phyloP scores from a whole-genome alignment of 2,329 filamentous ascomycete genomes.

The Piedraia hortae region DNA sequence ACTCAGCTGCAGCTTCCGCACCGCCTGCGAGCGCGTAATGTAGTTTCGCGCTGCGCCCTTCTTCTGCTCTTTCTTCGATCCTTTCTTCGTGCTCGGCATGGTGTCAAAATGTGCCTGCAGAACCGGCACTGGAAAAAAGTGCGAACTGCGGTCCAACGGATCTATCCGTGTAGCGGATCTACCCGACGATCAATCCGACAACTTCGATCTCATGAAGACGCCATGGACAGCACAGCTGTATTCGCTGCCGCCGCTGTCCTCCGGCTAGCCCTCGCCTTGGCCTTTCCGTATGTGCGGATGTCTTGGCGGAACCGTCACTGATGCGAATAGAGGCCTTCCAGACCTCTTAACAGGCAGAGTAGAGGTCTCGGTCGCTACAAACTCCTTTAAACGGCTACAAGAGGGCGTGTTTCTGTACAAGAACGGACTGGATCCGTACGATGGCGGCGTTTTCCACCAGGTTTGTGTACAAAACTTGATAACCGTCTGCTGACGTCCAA shows the following conservation, averaged over 20 bases:
- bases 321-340: too few relatives aligned
- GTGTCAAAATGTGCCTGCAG: not conserved
- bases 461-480: constrained; percentile 11
- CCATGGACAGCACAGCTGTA: constrained; percentile 22
- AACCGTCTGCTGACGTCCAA: constrained; percentile 16
- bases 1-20: constrained; percentile 92
- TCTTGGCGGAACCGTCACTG: too few relatives aligned
- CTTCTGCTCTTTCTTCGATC: constrained; percentile 1
- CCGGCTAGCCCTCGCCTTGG: constrained; percentile 49
- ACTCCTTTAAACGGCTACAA: constrained; percentile 95
- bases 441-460: constrained; percentile 61
- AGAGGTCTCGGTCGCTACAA: constrained; percentile 88
- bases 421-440: constrained; percentile 88
- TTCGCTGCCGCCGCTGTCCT: constrained; percentile 52
- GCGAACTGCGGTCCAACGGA: not conserved
- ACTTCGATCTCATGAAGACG: constrained; percentile 1
- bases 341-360: constrained; percentile 70
- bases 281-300: too few relatives aligned
- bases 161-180: not conserved
- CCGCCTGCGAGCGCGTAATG: constrained; percentile 86
- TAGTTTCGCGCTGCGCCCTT: constrained; percentile 84
- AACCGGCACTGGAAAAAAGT: not conserved
- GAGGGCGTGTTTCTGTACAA: constrained; percentile 91
- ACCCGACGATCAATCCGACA: too few relatives aligned
- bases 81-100: constrained; percentile 1